These are phyloP conservation scores for Camellia granthamiana DNA, from an alignment of 148 eudicot genomes.

Conservation along the genomic window DNA sequence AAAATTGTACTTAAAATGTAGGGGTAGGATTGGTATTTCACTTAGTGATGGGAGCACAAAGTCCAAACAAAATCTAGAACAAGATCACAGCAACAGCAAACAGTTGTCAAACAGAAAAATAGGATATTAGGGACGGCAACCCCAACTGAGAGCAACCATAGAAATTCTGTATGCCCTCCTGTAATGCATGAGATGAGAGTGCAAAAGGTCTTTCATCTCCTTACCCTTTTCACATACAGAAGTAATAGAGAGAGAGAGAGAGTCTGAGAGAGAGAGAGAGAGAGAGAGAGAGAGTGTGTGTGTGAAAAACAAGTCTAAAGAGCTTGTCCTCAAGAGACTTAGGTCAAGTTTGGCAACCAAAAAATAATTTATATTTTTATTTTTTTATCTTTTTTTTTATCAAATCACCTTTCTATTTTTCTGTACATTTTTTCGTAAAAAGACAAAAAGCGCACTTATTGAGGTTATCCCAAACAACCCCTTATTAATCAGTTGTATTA, in stretches of 20 bases:
- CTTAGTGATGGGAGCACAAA: conserved; percentile 14
- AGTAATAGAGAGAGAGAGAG: not conserved
- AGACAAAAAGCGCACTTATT: no score
- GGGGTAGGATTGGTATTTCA: not conserved
- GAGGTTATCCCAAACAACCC: no score
- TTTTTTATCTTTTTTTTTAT: no score
- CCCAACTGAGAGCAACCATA: conserved; percentile 35
- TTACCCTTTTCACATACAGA: conserved; percentile 8
- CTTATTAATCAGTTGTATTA: no score
- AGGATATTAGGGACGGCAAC: conserved; percentile 15
- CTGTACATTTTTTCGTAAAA: no score
- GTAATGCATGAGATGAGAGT: not conserved
- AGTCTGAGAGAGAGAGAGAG: conserved; percentile 2
- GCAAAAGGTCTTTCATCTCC: conserved; percentile 13
- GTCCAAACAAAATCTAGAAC: conserved; percentile 44
- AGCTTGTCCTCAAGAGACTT: no score
- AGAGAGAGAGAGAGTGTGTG: not conserved
- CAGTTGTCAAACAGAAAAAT: not conserved
- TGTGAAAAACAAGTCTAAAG: no score
- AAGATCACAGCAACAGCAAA: conserved; percentile 17
- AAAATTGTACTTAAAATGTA: no score
- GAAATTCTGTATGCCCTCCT: conserved; percentile 20
- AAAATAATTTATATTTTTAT: no score
- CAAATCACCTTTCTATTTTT: no score
- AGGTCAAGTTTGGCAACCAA: no score